phyloP scores from a whole-genome alignment of 1,284 basidiomycete species.

The Cryptococcus sp. region DNA sequence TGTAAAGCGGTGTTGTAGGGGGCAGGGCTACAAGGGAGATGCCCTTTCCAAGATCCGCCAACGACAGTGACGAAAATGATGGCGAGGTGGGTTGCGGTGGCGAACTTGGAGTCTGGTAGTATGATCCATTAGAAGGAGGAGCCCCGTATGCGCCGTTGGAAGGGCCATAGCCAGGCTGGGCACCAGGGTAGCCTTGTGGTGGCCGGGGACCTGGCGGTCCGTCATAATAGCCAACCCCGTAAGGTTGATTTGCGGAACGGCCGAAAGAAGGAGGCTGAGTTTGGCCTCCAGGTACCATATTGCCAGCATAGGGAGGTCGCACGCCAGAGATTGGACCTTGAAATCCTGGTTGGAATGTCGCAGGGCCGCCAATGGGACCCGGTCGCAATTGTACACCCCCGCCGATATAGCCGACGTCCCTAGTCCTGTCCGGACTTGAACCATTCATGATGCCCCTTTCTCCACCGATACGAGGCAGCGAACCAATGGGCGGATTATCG shows the following conservation, averaged over 20 bases:
- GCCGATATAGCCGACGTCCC: slow-evolving; percentile 12
- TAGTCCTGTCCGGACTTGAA: slow-evolving; percentile 1
- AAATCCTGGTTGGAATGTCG: slow-evolving; percentile 12
- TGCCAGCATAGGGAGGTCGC: background rate
- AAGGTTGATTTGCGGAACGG: background rate
- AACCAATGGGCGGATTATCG: slow-evolving; percentile 16
- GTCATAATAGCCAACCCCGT: background rate
- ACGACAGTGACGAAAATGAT: slow-evolving; percentile 46
- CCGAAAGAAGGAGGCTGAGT: background rate
- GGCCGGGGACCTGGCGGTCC: background rate
- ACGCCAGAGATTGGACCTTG: slow-evolving; percentile 3
- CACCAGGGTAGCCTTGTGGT: slow-evolving; percentile 1
- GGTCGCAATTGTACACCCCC: slow-evolving; percentile 1
- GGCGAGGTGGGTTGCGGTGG: slow-evolving; percentile 27
- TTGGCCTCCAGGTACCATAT: background rate
- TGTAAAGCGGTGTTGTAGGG: slow-evolving; percentile 82
- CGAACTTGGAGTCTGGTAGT: slow-evolving; percentile 4
- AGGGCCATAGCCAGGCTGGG: slow-evolving; percentile 8
- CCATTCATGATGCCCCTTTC: background rate
- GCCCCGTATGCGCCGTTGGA: background rate
- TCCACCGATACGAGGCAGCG: slow-evolving; percentile 5
- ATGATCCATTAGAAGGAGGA: background rate
- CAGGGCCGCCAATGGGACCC: slow-evolving; percentile 20
- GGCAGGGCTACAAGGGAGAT: slow-evolving; percentile 81
- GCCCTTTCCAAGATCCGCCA: slow-evolving; percentile 81